Evolutionary conservation across 2,329 filamentous ascomycete genomes (phyloP).

Genomic region (Colletotrichum camelliae): DNA sequence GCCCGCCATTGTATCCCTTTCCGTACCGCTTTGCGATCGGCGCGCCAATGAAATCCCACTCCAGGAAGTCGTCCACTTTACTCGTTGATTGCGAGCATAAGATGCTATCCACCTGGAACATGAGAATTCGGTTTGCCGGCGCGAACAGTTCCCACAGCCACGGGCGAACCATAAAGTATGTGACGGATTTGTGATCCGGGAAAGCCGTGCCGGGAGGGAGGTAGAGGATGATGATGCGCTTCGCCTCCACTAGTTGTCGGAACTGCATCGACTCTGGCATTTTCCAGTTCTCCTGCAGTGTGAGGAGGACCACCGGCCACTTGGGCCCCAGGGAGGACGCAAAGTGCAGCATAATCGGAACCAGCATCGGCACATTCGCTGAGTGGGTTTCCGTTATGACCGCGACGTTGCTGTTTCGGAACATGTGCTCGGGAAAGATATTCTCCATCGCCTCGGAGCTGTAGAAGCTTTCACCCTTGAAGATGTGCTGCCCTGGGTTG

Average conservation of each 20-base stretch:
- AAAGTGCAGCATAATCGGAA: constrained; percentile 45
- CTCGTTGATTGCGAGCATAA: constrained; percentile 34
- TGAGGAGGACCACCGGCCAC: constrained; percentile 51
- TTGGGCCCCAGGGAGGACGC: constrained; percentile 42
- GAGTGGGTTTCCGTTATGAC: constrained; percentile 39
- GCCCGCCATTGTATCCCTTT: constrained; percentile 34
- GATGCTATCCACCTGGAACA: constrained; percentile 45
- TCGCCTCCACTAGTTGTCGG: constrained; percentile 36
- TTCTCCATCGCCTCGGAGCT: not conserved
- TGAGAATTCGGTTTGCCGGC: constrained; percentile 36
- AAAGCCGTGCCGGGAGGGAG: constrained; percentile 40
- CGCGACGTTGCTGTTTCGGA: constrained; percentile 28
- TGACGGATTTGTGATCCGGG: constrained; percentile 35
- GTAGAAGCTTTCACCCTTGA: not conserved
- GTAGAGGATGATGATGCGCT: constrained; percentile 40
- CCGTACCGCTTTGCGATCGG: constrained; percentile 28
- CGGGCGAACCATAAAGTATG: constrained; percentile 35
- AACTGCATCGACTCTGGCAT: constrained; percentile 29
- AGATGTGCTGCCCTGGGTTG: not conserved
- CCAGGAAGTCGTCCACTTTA: constrained; percentile 38
- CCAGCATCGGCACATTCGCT: constrained; percentile 26
- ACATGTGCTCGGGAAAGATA: not conserved
- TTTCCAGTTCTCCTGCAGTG: constrained; percentile 32
- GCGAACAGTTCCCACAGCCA: constrained; percentile 43
- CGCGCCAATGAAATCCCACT: constrained; percentile 39